Conservation (phyloP, 805 yeast genomes). For the Saccharomyces paradoxus region DNA sequence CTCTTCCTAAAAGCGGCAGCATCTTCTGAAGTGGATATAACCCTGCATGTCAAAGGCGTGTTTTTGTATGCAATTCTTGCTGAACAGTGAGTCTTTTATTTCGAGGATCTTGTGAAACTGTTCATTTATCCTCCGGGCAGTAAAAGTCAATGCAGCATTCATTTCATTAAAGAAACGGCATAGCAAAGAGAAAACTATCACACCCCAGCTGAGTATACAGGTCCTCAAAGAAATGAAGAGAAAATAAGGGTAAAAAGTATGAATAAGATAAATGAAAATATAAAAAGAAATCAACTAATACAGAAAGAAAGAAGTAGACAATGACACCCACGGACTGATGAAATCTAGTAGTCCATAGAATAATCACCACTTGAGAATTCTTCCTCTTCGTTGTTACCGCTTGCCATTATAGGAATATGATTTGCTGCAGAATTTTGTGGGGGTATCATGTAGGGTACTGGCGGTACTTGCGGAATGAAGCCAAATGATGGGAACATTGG, state of each 20-base stretch:
- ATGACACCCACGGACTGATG: not conserved
- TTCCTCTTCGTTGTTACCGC: not conserved
- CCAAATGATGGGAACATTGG: not conserved
- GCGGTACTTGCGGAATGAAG: not conserved
- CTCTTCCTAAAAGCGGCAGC: too few relatives aligned
- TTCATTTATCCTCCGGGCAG: too few relatives aligned
- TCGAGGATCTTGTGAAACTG: too few relatives aligned
- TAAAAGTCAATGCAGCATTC: too few relatives aligned
- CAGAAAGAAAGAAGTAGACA: not conserved
- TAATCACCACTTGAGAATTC: not conserved
- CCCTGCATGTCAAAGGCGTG: too few relatives aligned
- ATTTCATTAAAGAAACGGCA: too few relatives aligned
- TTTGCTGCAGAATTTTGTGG: not conserved
- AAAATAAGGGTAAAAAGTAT: not conserved
- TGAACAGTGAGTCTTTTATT: too few relatives aligned
- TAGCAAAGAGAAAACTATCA: too few relatives aligned
- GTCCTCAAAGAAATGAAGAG: not conserved
- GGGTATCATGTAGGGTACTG: not conserved
- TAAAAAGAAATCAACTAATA: not conserved
- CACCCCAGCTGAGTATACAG: too few relatives aligned
- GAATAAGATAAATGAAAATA: not conserved
- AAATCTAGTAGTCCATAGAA: not conserved
- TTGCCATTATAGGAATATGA: conserved; percentile 1
- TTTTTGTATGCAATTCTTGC: too few relatives aligned
- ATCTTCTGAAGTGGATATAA: too few relatives aligned